phyloP scores from a whole-genome alignment of 345 rosid species.

The Clarkia xantiana region DNA sequence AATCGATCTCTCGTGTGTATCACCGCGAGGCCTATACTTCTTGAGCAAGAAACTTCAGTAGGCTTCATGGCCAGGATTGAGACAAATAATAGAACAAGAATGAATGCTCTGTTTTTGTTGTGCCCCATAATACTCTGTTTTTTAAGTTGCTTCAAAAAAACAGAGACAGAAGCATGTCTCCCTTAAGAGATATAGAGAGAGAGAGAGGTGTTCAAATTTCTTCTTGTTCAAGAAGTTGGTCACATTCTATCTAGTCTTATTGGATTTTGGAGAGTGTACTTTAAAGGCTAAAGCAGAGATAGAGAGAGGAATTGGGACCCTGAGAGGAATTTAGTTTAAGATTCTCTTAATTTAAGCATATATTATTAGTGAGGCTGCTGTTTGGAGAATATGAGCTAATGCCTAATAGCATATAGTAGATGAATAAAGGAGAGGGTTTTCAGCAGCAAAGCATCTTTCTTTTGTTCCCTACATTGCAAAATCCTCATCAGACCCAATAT shows the following conservation, averaged over 20 bases:
- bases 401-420: too few relatives aligned
- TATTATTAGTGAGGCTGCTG: conserved; percentile 43
- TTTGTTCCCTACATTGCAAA: too few relatives aligned
- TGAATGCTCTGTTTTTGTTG: conserved; percentile 16
- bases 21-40: conserved; percentile 17
- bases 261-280: conserved; percentile 32
- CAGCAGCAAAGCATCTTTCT: conserved; percentile 77
- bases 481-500: too few relatives aligned
- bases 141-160: background rate
- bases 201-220: too few relatives aligned
- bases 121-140: conserved; percentile 20
- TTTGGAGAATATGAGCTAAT: conserved; percentile 61
- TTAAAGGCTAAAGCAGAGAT: conserved; percentile 27
- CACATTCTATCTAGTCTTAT: conserved; percentile 10
- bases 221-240: background rate
- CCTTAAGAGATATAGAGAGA: background rate
- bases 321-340: conserved; percentile 37
- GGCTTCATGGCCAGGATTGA: conserved; percentile 34
- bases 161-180: background rate
- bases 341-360: conserved; percentile 40
- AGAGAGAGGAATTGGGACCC: conserved; percentile 30
- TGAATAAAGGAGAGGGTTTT: too few relatives aligned
- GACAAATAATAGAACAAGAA: conserved; percentile 35
- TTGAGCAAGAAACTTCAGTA: conserved; percentile 23
- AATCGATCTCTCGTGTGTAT: conserved; percentile 9